These are phyloP conservation scores for Elsinoe fawcettii DNA, from an alignment of 2,329 filamentous ascomycete genomes.

Conservation along the genomic window DNA sequence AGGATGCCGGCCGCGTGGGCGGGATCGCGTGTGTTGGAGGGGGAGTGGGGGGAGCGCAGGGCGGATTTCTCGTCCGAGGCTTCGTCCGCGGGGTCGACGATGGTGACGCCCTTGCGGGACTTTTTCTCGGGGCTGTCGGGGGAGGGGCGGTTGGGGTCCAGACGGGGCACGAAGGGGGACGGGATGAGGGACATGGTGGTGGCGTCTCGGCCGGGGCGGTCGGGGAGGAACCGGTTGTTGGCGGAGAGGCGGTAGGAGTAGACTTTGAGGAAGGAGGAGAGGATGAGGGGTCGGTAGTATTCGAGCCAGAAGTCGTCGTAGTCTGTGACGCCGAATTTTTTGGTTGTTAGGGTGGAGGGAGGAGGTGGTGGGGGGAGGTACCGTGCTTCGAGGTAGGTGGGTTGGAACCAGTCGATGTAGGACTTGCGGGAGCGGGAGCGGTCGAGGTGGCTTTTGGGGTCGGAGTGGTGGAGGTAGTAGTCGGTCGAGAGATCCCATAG, in stretches of 20 bases:
- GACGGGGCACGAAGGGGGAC: slow-evolving; percentile 76
- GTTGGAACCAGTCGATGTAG: slow-evolving; percentile 87
- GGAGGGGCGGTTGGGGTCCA: slow-evolving; percentile 30
- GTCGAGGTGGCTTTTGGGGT: slow-evolving; percentile 66
- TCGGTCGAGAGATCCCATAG: slow-evolving; percentile 93
- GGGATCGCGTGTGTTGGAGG: slow-evolving; percentile 15
- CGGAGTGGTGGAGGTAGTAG: slow-evolving; percentile 88
- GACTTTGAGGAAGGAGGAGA: slow-evolving; percentile 86
- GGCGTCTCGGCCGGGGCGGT: slow-evolving; percentile 54
- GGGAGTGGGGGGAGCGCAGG: not conserved
- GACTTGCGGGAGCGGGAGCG: slow-evolving; percentile 48
- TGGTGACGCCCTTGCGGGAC: slow-evolving; percentile 37
- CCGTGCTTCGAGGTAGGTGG: slow-evolving; percentile 59
- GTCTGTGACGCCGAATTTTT: slow-evolving; percentile 40
- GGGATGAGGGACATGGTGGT: slow-evolving; percentile 78
- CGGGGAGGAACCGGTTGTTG: slow-evolving; percentile 72
- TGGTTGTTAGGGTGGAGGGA: slow-evolving; percentile 19
- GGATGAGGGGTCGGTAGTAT: slow-evolving; percentile 80
- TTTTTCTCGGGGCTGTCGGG: slow-evolving; percentile 22
- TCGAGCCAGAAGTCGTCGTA: slow-evolving; percentile 97
- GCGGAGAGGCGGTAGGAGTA: slow-evolving; percentile 91
- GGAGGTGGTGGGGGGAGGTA: slow-evolving; percentile 46
- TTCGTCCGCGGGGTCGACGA: slow-evolving; percentile 52
- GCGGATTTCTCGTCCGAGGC: slow-evolving; percentile 17
- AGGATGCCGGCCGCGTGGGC: slow-evolving; percentile 35